phyloP scores from a whole-genome alignment of 495 filamentous ascomycete species.

The Neohortaea acidophila region DNA sequence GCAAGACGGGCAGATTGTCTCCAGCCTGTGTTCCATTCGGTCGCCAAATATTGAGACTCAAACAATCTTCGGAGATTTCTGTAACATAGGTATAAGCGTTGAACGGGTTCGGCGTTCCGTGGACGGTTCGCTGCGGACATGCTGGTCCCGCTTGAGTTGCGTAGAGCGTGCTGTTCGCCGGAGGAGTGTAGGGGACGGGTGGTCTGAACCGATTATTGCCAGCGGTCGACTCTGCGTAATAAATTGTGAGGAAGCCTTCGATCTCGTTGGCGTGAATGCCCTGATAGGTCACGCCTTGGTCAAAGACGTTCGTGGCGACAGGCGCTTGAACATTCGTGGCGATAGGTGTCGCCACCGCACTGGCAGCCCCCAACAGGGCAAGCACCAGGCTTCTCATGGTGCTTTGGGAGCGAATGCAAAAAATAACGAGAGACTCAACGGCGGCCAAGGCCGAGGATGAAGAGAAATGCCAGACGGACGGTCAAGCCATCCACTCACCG shows the following conservation, averaged over 20 bases:
- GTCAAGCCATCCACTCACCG: too few relatives aligned
- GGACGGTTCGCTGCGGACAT: background rate
- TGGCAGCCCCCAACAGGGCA: too few relatives aligned
- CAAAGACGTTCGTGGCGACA: background rate
- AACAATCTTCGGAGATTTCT: background rate
- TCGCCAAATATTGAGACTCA: background rate
- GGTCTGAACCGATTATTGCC: background rate
- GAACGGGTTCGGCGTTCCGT: background rate
- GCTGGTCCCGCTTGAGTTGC: background rate
- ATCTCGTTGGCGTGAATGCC: background rate
- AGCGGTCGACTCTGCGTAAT: background rate
- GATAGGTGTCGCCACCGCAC: too few relatives aligned
- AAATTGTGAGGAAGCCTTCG: background rate
- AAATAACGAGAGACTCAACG: too few relatives aligned
- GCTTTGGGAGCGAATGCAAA: too few relatives aligned
- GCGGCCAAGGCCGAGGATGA: too few relatives aligned
- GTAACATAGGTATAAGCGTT: background rate
- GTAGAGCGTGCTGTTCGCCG: background rate
- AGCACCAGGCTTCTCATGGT: too few relatives aligned
- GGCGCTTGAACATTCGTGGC: too few relatives aligned
- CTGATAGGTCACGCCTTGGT: background rate
- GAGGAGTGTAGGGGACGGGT: background rate
- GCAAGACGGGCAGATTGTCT: background rate
- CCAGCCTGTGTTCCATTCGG: background rate
- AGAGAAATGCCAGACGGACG: too few relatives aligned